A percentile compares a stretch with the other conserved stretches of the same genome.
These are phyloP conservation scores for Eimeria maxima DNA, from an alignment of 169 alveolate species.

Conservation along the genomic window DNA sequence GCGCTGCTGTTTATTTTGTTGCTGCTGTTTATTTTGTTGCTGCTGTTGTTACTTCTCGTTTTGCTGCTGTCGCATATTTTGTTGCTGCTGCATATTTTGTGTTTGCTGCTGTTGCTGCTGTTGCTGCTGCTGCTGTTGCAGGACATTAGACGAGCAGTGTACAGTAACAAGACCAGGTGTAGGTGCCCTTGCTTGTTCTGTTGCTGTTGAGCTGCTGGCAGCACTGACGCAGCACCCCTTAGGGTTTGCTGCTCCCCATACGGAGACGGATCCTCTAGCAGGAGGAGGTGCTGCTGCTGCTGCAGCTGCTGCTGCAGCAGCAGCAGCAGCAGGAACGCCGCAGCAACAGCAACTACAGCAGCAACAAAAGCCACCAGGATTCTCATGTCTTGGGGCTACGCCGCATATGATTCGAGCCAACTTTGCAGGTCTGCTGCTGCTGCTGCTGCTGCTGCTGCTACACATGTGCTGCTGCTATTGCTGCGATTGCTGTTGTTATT, in stretches of 20 bases:
- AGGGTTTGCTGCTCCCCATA: slow-evolving; percentile 83
- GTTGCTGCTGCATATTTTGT: not conserved
- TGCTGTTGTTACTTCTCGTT: not conserved
- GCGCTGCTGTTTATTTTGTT: not conserved
- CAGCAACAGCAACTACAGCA: too few relatives aligned
- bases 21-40: not conserved
- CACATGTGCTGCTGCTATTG: too few relatives aligned
- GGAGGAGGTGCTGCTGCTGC: slow-evolving; percentile 49
- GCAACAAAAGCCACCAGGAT: not conserved
- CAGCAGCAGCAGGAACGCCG: not conserved
- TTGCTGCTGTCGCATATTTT: not conserved
- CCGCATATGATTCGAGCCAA: slow-evolving; percentile 82
- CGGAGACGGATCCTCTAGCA: slow-evolving; percentile 60
- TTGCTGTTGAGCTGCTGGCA: slow-evolving; percentile 94
- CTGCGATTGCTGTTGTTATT: too few relatives aligned
- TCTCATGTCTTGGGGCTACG: slow-evolving; percentile 82
- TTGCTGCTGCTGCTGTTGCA: slow-evolving; percentile 53
- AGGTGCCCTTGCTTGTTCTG: slow-evolving; percentile 90
- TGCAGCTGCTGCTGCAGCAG: slow-evolving; percentile 58
- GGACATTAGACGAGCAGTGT: slow-evolving; percentile 96
- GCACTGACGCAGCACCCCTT: slow-evolving; percentile 90
- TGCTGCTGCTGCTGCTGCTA: too few relatives aligned
- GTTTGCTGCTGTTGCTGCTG: not conserved
- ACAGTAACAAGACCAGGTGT: slow-evolving; percentile 97
- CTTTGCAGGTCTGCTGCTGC: slow-evolving; percentile 72